phyloP scores from a whole-genome alignment of 2,329 filamentous ascomycete species.

The Aspergillus transmontanensis region DNA sequence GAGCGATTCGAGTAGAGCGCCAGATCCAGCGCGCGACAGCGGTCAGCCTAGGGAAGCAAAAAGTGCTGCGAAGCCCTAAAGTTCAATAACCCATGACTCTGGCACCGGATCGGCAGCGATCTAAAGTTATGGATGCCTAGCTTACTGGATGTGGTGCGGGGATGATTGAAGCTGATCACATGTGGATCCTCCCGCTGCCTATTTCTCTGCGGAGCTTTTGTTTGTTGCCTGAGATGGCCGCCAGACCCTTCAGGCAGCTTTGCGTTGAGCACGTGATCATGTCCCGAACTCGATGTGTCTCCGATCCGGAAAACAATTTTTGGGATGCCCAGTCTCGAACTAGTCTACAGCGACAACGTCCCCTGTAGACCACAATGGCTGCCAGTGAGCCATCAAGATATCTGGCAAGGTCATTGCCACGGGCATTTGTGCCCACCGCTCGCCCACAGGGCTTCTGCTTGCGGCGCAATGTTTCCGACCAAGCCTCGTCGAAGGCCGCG shows the following conservation, averaged over 20 bases:
- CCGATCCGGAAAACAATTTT: slow-evolving; percentile 36
- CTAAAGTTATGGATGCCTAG: slow-evolving; percentile 10
- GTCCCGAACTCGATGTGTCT: slow-evolving; percentile 18
- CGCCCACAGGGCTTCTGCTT: slow-evolving; percentile 34
- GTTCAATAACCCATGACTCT: slow-evolving; percentile 13
- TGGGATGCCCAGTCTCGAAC: slow-evolving; percentile 19
- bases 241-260: slow-evolving; percentile 11
- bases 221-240: slow-evolving; percentile 14
- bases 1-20: background rate
- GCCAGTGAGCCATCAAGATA: slow-evolving; percentile 42
- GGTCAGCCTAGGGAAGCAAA: background rate
- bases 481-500: slow-evolving; percentile 36
- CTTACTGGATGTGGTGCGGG: slow-evolving; percentile 7
- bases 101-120: slow-evolving; percentile 17
- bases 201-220: slow-evolving; percentile 4
- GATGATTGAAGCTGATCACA: slow-evolving; percentile 19
- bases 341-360: slow-evolving; percentile 23
- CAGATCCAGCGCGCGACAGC: background rate
- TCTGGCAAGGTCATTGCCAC: slow-evolving; percentile 41
- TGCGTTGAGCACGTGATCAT: slow-evolving; percentile 17
- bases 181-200: slow-evolving; percentile 14
- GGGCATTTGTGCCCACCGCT: slow-evolving; percentile 35
- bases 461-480: slow-evolving; percentile 52
- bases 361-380: slow-evolving; percentile 36
- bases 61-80: background rate